Base-by-base conservation (phyloP, 495 filamentous ascomycete species). In the Aspergillus nidulans region DNA sequence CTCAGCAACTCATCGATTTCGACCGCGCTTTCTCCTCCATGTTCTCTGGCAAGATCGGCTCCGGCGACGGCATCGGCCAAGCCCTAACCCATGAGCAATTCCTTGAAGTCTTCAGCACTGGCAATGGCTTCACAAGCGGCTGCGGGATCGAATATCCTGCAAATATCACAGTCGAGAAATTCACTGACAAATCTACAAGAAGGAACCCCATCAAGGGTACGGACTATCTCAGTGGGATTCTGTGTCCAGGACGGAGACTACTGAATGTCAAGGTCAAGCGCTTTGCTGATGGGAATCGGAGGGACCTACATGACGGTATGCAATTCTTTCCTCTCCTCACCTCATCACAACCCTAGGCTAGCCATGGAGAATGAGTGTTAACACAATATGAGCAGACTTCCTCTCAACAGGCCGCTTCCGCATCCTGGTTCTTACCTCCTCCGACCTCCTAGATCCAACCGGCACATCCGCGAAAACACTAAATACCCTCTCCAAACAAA, bases 1-100 rank as follows among this genome's bases (percentile, higher is more conserved):
- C 89, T 4, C 77, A 87, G 50, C 81, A 88, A 52, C 77, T 92
- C 6, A 88, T 92, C 41, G 80, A 80, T 25, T 91, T 91, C 56
- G 88, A 91, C 59, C 75, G 77, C 20, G 74, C 64, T 18, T 84
- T 83, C 56, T 81, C 81, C 0, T 70, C 70, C 28, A 73, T 80
- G 62, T 78, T 75, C 51, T 76, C 76, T 0, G 74, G 76, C 6
- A 69, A 75, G 56, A 78, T 80, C n/a, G 72, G 71, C 0, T 53
- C 59, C 3, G 61, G 64, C 0, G 66, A 68, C 45, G 63, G 69
- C 16, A 61, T 57, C 5, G 57, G 55, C 7, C 60, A 65, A 20
- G 71, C 72, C 15, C 63, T 83, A 20, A 77, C 70, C 8, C 77
- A 79, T 59, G 70, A 73, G 1, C 72, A 79, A 55, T 84, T 84